phyloP scores from a whole-genome alignment of 495 filamentous ascomycete genomes.

The Evansstolkia leycettana region DNA sequence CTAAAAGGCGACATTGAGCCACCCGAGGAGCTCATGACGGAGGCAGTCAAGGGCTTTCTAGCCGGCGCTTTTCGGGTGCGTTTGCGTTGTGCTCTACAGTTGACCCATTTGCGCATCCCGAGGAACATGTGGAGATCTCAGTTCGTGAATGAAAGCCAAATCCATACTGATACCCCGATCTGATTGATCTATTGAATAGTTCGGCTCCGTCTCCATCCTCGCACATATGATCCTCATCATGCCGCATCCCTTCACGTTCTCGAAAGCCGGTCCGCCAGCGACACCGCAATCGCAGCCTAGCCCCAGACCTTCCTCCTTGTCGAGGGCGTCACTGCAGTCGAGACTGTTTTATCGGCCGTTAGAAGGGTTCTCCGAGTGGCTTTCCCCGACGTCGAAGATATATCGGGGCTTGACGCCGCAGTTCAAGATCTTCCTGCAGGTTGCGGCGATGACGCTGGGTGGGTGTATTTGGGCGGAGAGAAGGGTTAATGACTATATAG shows the following conservation, averaged over 20 bases:
- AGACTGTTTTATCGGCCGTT: conserved; percentile 31
- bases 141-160: too few relatives aligned
- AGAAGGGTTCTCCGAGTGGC: conserved; percentile 32
- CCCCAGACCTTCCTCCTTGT: conserved; percentile 21
- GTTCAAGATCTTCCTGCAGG: conserved; percentile 87
- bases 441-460: conserved; percentile 78
- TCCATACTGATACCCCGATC: too few relatives aligned
- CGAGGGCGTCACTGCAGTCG: conserved; percentile 23
- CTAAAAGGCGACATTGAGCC: conserved; percentile 27
- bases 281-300: conserved; percentile 9
- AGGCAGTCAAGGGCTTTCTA: conserved; percentile 31
- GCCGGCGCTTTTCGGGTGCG: conserved; percentile 33
- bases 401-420: conserved; percentile 77
- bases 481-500: conserved; percentile 52
- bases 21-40: conserved; percentile 26
- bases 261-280: conserved; percentile 8
- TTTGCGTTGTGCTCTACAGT: conserved; percentile 1
- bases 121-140: neutral
- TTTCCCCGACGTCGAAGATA: conserved; percentile 46
- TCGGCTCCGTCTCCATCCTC: conserved; percentile 35
- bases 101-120: neutral
- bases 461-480: conserved; percentile 75
- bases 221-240: conserved; percentile 36
- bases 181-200: conserved; percentile 14
- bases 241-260: conserved; percentile 34